Evolutionary conservation across 768 basidiomycete species (phyloP).

Genomic region (Ramaria sp.): DNA sequence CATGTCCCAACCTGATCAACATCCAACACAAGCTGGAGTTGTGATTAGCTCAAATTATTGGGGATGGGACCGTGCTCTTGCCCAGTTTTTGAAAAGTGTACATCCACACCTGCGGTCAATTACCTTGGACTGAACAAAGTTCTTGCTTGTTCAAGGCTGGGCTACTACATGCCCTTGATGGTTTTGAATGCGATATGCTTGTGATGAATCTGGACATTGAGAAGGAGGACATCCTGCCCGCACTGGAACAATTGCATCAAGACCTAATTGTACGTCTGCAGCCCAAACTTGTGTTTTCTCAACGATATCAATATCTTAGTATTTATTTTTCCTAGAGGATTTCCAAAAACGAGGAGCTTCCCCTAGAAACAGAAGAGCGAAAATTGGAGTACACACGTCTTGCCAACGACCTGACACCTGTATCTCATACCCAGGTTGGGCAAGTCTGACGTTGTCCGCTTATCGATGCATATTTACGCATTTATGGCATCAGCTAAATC

Average conservation of each 20-base stretch:
- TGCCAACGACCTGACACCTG: conserved; percentile 33
- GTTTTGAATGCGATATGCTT: conserved; percentile 61
- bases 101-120: neutral
- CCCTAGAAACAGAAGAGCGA: conserved; percentile 35
- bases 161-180: conserved; percentile 45
- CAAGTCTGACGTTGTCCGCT: conserved; percentile 9
- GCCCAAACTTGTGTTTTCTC: neutral
- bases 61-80: conserved; percentile 1
- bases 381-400: conserved; percentile 53
- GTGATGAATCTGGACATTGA: conserved; percentile 63
- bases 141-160: conserved; percentile 26
- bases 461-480: neutral
- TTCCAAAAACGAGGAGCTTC: neutral
- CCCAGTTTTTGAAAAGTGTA: conserved; percentile 9
- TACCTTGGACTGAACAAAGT: neutral
- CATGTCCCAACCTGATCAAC: too few relatives aligned
- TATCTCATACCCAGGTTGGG: conserved; percentile 51
- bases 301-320: neutral
- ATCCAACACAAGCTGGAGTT: too few relatives aligned
- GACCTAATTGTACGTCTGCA: conserved; percentile 35
- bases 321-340: neutral
- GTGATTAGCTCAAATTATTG: conserved; percentile 16
- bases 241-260: conserved; percentile 39
- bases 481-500: conserved; percentile 39
- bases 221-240: conserved; percentile 39